Evolutionary conservation across 164 flowering plant species (phyloP).

Genomic region (Litsea cubeba): DNA sequence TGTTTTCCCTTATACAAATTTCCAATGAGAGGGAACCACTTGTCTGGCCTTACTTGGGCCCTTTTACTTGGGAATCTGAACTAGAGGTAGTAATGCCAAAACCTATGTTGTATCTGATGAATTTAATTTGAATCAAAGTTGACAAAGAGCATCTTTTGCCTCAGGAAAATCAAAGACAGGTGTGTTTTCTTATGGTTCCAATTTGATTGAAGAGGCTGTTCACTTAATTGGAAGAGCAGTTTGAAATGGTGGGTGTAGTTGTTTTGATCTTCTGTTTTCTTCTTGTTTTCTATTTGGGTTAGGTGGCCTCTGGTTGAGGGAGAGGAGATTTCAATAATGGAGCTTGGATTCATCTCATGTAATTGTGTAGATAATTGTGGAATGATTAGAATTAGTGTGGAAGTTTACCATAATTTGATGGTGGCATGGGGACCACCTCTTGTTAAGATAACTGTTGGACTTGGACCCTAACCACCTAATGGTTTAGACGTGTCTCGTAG

Average conservation of each 20-base stretch:
- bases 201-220: slow-evolving; percentile 19
- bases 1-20: slow-evolving; percentile 8
- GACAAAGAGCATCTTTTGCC: slow-evolving; percentile 2
- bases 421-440: too few species aligned
- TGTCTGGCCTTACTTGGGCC: slow-evolving; percentile 39
- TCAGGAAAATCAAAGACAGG: slow-evolving; percentile 30
- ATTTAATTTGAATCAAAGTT: neutral
- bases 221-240: slow-evolving; percentile 1
- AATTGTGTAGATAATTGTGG: neutral
- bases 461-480: too few species aligned
- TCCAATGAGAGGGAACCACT: slow-evolving; percentile 17
- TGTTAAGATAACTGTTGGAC: too few species aligned
- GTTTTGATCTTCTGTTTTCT: slow-evolving; percentile 45
- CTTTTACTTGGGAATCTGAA: slow-evolving; percentile 25
- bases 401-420: too few species aligned
- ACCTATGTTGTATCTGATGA: neutral
- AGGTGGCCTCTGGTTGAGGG: slow-evolving; percentile 58
- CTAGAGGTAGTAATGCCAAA: slow-evolving; percentile 15
- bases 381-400: too few species aligned
- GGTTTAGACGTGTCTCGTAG: too few species aligned
- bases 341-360: slow-evolving; percentile 7
- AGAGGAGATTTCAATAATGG: slow-evolving; percentile 8
- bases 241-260: slow-evolving; percentile 21
- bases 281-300: slow-evolving; percentile 43
- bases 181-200: slow-evolving; percentile 25